phyloP scores from a whole-genome alignment of 1,284 basidiomycete species.

The Leccinum subatratum region DNA sequence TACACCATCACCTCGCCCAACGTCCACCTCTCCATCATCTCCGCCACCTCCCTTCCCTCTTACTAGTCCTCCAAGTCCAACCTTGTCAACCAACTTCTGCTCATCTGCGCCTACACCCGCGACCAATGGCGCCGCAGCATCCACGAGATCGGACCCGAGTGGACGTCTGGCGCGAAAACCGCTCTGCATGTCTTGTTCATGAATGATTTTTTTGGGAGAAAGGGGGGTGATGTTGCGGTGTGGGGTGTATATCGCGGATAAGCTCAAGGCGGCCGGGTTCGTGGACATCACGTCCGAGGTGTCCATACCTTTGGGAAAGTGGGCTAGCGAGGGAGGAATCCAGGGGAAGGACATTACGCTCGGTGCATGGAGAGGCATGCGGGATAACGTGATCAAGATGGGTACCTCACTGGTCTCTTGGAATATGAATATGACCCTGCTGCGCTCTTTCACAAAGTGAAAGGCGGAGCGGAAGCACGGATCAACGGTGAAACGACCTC shows the following conservation, averaged over 20 bases:
- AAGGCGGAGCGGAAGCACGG: slow-evolving; percentile 65
- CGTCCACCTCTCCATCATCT: slow-evolving; percentile 21
- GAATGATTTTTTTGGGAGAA: slow-evolving; percentile 17
- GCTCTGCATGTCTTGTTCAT: slow-evolving; percentile 14
- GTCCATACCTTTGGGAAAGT: slow-evolving; percentile 17
- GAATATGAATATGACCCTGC: slow-evolving; percentile 59
- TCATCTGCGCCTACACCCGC: slow-evolving; percentile 28
- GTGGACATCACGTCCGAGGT: slow-evolving; percentile 15
- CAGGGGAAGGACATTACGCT: slow-evolving; percentile 6
- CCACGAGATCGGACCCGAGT: slow-evolving; percentile 22
- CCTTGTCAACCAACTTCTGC: slow-evolving; percentile 33
- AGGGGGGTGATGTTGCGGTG: slow-evolving; percentile 15
- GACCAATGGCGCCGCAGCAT: slow-evolving; percentile 27
- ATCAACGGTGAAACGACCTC: slow-evolving; percentile 64
- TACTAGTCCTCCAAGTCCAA: slow-evolving; percentile 28
- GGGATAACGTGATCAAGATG: slow-evolving; percentile 15
- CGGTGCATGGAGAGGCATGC: slow-evolving; percentile 20
- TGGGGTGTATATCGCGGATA: slow-evolving; percentile 18
- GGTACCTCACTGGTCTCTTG: slow-evolving; percentile 70
- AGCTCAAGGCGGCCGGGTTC: slow-evolving; percentile 22
- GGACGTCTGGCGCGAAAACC: slow-evolving; percentile 19
- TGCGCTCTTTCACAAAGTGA: slow-evolving; percentile 80
- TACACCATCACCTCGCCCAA: slow-evolving; percentile 11
- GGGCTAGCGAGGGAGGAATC: slow-evolving; percentile 22
- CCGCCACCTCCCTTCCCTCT: slow-evolving; percentile 18